phyloP scores from a whole-genome alignment of 1,139 yeast genomes.

The Pichia norvegensis region DNA sequence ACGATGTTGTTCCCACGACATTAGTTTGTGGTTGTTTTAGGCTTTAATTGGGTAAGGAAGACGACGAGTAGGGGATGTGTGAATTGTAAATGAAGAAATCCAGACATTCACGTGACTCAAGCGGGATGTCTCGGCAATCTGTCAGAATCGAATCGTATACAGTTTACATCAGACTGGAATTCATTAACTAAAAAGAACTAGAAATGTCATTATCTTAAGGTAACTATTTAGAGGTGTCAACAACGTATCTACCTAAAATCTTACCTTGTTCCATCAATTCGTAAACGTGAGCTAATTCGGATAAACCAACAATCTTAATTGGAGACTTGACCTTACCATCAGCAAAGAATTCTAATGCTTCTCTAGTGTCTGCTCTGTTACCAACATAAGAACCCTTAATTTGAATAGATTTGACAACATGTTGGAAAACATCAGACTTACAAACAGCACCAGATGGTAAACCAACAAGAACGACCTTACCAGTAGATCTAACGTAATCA shows the following conservation, averaged over 20 bases:
- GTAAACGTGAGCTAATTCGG: conserved; percentile 53
- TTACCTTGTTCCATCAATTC: conserved; percentile 64
- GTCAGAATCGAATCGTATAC: no score
- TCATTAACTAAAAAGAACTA: neutral
- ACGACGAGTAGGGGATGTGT: neutral
- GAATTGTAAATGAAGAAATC: neutral
- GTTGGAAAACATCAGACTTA: conserved; percentile 52
- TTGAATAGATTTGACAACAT: conserved; percentile 57
- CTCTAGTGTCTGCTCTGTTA: conserved; percentile 71
- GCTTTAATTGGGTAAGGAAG: neutral
- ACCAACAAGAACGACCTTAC: conserved; percentile 76
- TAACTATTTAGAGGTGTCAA: conserved; percentile 42
- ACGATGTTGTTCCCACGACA: conserved; percentile 46
- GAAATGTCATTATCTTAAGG: neutral
- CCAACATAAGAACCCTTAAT: conserved; percentile 76
- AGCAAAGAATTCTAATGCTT: conserved; percentile 64
- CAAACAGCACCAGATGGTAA: conserved; percentile 67
- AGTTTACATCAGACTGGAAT: no score
- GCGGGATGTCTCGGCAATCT: neutral
- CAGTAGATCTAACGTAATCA: conserved; percentile 62
- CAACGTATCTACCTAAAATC: conserved; percentile 66
- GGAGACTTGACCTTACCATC: conserved; percentile 66
- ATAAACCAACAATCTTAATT: conserved; percentile 56
- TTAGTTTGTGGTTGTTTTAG: conserved; percentile 16
- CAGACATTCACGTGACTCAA: neutral